These are phyloP conservation scores for Bruguiera hainesii DNA, from an alignment of 441 rosid genomes.

Conservation along the genomic window DNA sequence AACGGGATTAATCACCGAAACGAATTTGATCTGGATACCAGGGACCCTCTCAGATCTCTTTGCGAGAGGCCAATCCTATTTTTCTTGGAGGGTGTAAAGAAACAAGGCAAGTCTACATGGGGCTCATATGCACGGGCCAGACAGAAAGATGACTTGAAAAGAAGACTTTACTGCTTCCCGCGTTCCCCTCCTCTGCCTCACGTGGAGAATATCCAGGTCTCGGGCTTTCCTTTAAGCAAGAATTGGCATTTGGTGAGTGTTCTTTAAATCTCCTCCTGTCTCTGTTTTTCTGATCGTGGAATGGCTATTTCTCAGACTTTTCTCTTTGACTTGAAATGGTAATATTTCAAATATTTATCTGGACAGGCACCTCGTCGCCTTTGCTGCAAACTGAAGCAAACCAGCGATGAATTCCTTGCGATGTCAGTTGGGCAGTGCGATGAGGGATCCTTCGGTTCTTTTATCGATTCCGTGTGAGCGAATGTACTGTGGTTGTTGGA, in stretches of 20 bases:
- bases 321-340: background rate
- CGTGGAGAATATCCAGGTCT: slow-evolving; percentile 53
- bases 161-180: slow-evolving; percentile 71
- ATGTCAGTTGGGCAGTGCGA: slow-evolving; percentile 69
- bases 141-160: slow-evolving; percentile 57
- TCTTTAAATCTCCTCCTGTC: background rate
- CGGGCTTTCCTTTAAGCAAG: slow-evolving; percentile 50
- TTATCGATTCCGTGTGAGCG: slow-evolving; percentile 32
- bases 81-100: slow-evolving; percentile 47
- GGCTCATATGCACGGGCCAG: slow-evolving; percentile 51
- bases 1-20: slow-evolving; percentile 41
- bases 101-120: slow-evolving; percentile 46
- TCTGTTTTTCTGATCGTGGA: background rate
- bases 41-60: slow-evolving; percentile 54
- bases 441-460: slow-evolving; percentile 44
- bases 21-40: slow-evolving; percentile 83
- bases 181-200: slow-evolving; percentile 53
- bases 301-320: background rate
- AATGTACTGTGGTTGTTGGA: slow-evolving; percentile 20
- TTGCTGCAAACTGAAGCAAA: slow-evolving; percentile 65
- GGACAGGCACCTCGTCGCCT: slow-evolving; percentile 69
- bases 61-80: slow-evolving; percentile 57
- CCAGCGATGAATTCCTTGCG: slow-evolving; percentile 42
- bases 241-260: slow-evolving; percentile 82
- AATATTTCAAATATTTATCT: slow-evolving; percentile 3